Percentiles rank a stretch among this genome's conserved stretches.
phyloP scores from a whole-genome alignment of 176 grass and related monocot genomes.

The Juncus effusus region DNA sequence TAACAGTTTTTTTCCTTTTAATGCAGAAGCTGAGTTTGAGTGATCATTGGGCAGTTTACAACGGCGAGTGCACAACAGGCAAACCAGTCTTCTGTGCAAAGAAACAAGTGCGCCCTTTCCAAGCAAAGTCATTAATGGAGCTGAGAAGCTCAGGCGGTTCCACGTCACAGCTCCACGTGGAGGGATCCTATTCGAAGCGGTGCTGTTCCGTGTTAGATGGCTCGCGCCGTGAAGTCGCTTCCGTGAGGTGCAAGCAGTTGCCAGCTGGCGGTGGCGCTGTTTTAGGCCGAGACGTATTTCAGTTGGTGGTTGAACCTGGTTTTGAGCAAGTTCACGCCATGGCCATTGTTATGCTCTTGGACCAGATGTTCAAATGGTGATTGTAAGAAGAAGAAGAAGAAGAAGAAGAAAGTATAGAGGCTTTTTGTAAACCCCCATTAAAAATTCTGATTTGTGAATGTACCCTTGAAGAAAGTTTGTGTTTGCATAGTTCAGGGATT shows the following conservation, averaged over 20 bases:
- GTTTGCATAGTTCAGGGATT: conserved; percentile 2
- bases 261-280: conserved; percentile 22
- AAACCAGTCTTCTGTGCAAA: conserved; percentile 50
- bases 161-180: conserved; percentile 44
- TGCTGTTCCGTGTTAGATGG: conserved; percentile 48
- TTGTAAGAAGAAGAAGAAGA: not conserved
- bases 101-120: conserved; percentile 42
- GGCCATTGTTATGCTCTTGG: conserved; percentile 80
- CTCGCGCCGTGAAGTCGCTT: conserved; percentile 35
- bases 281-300: conserved; percentile 63
- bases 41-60: conserved; percentile 71
- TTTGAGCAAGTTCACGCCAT: conserved; percentile 62
- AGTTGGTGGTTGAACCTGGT: conserved; percentile 56
- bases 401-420: conserved; percentile 7
- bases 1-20: not conserved
- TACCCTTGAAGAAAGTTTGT: conserved; percentile 1
- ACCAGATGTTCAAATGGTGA: conserved; percentile 45
- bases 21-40: conserved; percentile 64
- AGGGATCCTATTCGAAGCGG: conserved; percentile 66
- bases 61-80: conserved; percentile 45
- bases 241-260: conserved; percentile 54
- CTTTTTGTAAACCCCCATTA: not conserved
- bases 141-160: conserved; percentile 23
- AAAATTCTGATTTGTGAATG: conserved; percentile 3
- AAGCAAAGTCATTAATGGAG: conserved; percentile 34